phyloP scores from a whole-genome alignment of 345 rosid genomes.

The Eucalyptus dawsonii region DNA sequence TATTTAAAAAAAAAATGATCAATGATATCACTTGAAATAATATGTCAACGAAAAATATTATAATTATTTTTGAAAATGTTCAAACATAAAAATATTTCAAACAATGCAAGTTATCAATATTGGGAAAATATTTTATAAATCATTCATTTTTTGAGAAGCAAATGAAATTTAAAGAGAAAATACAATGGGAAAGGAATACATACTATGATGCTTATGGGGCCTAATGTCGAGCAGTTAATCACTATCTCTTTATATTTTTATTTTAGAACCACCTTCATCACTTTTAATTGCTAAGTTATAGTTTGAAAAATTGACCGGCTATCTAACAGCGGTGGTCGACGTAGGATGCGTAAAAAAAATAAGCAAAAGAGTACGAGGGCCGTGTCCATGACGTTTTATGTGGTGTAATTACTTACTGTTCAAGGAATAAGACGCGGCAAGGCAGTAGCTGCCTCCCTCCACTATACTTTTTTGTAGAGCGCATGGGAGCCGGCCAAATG shows the following conservation, averaged over 20 bases:
- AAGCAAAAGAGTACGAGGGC: background rate
- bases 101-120: background rate
- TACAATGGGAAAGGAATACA: background rate
- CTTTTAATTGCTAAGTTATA: background rate
- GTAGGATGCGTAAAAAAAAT: background rate
- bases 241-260: too few relatives aligned
- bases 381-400: background rate
- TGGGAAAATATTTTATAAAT: too few relatives aligned
- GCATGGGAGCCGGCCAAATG: too few relatives aligned
- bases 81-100: background rate
- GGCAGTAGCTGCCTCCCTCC: too few relatives aligned
- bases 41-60: too few relatives aligned
- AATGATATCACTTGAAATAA: background rate
- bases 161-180: background rate
- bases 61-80: background rate
- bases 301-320: background rate
- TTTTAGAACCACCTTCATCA: background rate
- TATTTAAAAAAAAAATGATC: too few relatives aligned
- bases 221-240: background rate
- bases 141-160: accelerated
- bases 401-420: too few relatives aligned
- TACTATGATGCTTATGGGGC: background rate
- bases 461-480: background rate
- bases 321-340: background rate
- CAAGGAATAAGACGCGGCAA: too few relatives aligned